A percentile compares a stretch with the other conserved stretches of the same genome.
Evolutionary conservation across 495 filamentous ascomycete genomes (phyloP).

Genomic region (Platismatia glauca): DNA sequence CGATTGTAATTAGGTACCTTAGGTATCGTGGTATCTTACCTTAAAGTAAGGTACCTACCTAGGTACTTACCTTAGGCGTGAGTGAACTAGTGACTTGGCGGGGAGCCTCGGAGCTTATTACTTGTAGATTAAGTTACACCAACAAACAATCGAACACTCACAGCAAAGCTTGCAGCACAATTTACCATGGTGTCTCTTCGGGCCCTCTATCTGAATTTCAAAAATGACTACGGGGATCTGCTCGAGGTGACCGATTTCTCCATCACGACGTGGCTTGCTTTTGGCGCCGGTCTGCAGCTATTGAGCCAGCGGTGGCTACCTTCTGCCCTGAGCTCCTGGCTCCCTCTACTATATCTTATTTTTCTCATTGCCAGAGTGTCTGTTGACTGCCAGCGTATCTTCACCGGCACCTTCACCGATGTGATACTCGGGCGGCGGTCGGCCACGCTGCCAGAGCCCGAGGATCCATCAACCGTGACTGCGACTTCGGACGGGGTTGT

Average conservation of each 20-base stretch:
- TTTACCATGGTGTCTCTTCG: slow-evolving; percentile 11
- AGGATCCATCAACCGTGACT: neutral
- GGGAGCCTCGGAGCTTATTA: no score
- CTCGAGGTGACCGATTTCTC: slow-evolving; percentile 13
- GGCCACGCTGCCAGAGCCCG: slow-evolving; percentile 6
- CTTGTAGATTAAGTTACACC: no score
- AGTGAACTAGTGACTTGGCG: no score
- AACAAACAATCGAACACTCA: neutral
- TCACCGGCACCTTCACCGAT: slow-evolving; percentile 6
- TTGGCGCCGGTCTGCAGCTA: slow-evolving; percentile 16
- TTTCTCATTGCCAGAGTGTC: slow-evolving; percentile 3
- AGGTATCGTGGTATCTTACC: no score
- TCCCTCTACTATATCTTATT: slow-evolving; percentile 11
- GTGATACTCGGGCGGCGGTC: slow-evolving; percentile 8
- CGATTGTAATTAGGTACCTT: no score
- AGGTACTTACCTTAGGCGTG: no score
- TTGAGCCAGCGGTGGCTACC: slow-evolving; percentile 7
- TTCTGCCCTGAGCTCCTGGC: slow-evolving; percentile 1
- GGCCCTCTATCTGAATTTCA: neutral
- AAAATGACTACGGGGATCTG: slow-evolving; percentile 7
- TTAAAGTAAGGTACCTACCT: no score
- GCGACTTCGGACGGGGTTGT: slow-evolving; percentile 17
- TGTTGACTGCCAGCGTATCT: slow-evolving; percentile 7
- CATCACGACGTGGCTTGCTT: slow-evolving; percentile 18
- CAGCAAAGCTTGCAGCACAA: neutral